A percentile compares a stretch with the other conserved stretches of the same genome.
Evolutionary conservation across 176 grass and related monocot species (phyloP).

Genomic region (Eragrostis curvula): DNA sequence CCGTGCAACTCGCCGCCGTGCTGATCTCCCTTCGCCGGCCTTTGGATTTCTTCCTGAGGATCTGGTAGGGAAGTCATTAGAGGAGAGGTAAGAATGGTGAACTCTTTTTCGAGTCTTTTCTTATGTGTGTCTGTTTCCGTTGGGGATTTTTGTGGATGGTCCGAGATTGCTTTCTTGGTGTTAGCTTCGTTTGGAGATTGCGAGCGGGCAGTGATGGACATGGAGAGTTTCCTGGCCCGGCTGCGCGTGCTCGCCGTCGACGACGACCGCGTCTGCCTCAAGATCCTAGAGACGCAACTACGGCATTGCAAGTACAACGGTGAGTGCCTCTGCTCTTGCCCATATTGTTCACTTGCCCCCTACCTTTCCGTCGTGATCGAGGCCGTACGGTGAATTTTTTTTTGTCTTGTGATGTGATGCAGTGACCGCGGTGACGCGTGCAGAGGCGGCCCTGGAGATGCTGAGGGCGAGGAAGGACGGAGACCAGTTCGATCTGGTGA

Average conservation of each 20-base stretch:
- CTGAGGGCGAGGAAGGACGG: slow-evolving; percentile 50
- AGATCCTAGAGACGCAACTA: slow-evolving; percentile 24
- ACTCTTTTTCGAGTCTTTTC: not conserved
- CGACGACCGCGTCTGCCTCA: slow-evolving; percentile 22
- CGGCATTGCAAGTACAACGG: slow-evolving; percentile 42
- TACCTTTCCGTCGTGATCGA: not conserved
- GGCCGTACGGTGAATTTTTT: not conserved
- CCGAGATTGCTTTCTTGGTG: not conserved
- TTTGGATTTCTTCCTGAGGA: not conserved
- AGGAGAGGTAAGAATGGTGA: not conserved
- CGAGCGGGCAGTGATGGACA: not conserved
- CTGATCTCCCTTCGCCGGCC: not conserved
- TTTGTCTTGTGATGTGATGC: not conserved
- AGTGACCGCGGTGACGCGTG: slow-evolving; percentile 48
- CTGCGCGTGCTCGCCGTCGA: slow-evolving; percentile 60
- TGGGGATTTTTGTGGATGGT: not conserved
- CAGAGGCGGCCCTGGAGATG: slow-evolving; percentile 45
- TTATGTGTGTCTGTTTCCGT: slow-evolving; percentile 9
- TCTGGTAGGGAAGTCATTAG: not conserved
- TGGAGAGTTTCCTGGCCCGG: slow-evolving; percentile 39
- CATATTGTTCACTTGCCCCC: not conserved
- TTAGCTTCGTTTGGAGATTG: not conserved
- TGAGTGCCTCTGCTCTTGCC: not conserved
- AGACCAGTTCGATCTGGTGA: slow-evolving; percentile 57
- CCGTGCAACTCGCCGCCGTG: not conserved